phyloP scores from a whole-genome alignment of 2,329 filamentous ascomycete species.

The Aureobasidium sp. region DNA sequence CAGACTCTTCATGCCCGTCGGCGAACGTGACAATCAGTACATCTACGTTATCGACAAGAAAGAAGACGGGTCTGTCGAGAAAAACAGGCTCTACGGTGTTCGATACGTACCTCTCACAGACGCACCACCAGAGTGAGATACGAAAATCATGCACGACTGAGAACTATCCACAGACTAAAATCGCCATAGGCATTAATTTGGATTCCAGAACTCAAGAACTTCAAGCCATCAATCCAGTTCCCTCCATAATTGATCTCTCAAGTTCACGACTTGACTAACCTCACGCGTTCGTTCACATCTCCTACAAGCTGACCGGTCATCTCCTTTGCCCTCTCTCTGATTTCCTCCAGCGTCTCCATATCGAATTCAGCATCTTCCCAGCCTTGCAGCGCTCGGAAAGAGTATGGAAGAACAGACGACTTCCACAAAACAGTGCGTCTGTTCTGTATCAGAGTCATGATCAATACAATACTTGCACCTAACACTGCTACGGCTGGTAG shows the following conservation, averaged over 20 bases:
- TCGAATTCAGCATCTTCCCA: conserved; percentile 1
- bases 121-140: conserved; percentile 38
- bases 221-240: neutral
- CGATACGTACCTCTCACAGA: conserved; percentile 71
- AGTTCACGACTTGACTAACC: neutral
- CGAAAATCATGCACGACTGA: too few species aligned
- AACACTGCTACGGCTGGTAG: neutral
- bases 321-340: neutral
- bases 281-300: neutral
- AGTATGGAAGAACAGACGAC: neutral
- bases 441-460: neutral
- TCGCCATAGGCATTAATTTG: too few species aligned
- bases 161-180: neutral
- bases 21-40: conserved; percentile 50
- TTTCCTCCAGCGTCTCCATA: neutral
- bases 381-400: neutral
- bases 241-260: too few species aligned
- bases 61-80: conserved; percentile 50
- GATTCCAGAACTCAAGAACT: too few species aligned
- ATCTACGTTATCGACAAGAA: conserved; percentile 71
- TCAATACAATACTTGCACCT: neutral
- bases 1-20: conserved; percentile 69
- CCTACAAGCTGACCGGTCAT: neutral
- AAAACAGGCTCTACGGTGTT: conserved; percentile 59
- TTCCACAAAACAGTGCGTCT: neutral